Evolutionary conservation across 2,329 filamentous ascomycete species (phyloP), one percentile per base, ranked within the genome.

Genomic region (Plenodomus tracheiphilus): DNA sequence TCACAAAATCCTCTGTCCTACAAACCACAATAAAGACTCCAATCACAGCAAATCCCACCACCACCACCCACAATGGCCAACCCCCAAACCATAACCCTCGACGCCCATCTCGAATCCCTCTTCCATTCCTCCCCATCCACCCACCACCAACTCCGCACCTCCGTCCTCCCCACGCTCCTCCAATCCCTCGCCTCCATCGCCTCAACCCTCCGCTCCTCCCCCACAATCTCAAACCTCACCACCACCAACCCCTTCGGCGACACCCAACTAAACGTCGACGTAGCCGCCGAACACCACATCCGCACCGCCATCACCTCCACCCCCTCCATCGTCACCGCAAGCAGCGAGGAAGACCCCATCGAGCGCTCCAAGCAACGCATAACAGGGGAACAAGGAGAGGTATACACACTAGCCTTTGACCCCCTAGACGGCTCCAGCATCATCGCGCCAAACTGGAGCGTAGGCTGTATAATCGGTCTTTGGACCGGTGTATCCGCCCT

Each of bases 361-460:
- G 62, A 81, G 1, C 82, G 85, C 15, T 35, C 47, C 42, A 17
- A 19, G 2, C n/a, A 19, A 1, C 11, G 0, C 7, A 40, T 4
- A 1, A 2, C 20, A 20, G 22, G 10, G 13, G 66, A 66, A 67
- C 49, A 18, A 66, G 30, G 55, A 71, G 58, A 46, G 9, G 28
- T 10, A 21, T 86, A 86, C 67, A 79, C 82, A 0, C 68, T 85
- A 8, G 83, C 82, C 0, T 86, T 86, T 56, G 84, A 86, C 56
- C 84, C 84, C 0, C 76, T 86, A 0, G 84, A 86, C 56, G 84
- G 84, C 10, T 83, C 80, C 65, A 85, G 82, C 39, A 86, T 86
- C 51, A 71, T 72, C 41, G 64, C 65, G 2, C 64, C 69, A 11
- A 72, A 72, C 47, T 72, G 69, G 69, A 65, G 65, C 2, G 69